phyloP scores from a whole-genome alignment of 1,284 basidiomycete species.

The Boletus smithii region DNA sequence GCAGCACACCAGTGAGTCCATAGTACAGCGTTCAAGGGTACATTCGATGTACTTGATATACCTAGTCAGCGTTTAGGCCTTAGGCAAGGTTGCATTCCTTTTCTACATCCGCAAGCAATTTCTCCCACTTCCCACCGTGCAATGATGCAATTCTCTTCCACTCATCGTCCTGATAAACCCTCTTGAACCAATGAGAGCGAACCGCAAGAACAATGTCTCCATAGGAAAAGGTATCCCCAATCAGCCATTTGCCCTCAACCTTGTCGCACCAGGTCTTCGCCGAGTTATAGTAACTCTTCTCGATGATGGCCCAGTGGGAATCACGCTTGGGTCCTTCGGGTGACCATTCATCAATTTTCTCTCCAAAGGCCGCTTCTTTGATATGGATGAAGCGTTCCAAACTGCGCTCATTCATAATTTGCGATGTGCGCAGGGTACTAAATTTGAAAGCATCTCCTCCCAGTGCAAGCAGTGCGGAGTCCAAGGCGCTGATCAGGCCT shows the following conservation, averaged over 20 bases:
- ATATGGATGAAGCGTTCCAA: conserved; percentile 11
- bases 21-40: no score
- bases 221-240: conserved; percentile 30
- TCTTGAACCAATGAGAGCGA: conserved; percentile 18
- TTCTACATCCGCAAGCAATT: conserved; percentile 20
- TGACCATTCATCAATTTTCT: conserved; percentile 22
- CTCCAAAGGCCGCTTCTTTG: background rate
- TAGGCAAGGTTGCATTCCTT: conserved; percentile 24
- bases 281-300: conserved; percentile 10
- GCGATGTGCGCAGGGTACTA: conserved; percentile 11
- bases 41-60: no score
- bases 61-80: no score
- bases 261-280: conserved; percentile 19
- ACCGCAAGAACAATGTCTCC: conserved; percentile 28
- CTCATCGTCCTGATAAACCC: conserved; percentile 21
- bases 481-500: conserved; percentile 34
- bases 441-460: conserved; percentile 6
- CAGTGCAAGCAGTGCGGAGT: conserved; percentile 11
- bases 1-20: no score
- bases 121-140: conserved; percentile 26
- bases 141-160: conserved; percentile 23
- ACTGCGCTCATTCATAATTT: conserved; percentile 26
- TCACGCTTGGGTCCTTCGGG: conserved; percentile 26
- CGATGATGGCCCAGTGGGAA: conserved; percentile 18
- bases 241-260: conserved; percentile 23